phyloP scores from a whole-genome alignment of 352 stramenopile genomes.

The Pythium insidiosum region DNA sequence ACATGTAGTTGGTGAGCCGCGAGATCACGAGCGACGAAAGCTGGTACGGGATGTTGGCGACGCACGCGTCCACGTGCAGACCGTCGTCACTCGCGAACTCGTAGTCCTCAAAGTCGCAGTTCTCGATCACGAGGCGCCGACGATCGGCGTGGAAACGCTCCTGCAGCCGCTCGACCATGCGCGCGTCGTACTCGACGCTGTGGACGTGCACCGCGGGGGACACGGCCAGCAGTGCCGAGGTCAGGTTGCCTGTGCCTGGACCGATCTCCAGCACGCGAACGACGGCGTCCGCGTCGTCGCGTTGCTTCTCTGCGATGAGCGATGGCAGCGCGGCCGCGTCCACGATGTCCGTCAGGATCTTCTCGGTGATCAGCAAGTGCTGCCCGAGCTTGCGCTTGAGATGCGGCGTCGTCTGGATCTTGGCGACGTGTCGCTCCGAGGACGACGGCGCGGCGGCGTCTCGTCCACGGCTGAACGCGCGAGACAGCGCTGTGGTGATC shows the following conservation, averaged over 20 bases:
- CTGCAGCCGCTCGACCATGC: constrained; percentile 66
- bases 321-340: constrained; percentile 37
- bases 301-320: constrained; percentile 8
- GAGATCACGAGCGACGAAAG: constrained; percentile 79
- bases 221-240: constrained; percentile 53
- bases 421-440: constrained; percentile 46
- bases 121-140: constrained; percentile 23
- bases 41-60: constrained; percentile 86
- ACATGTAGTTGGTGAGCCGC: constrained; percentile 66
- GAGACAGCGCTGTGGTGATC: no score
- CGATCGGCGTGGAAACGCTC: constrained; percentile 37
- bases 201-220: constrained; percentile 42
- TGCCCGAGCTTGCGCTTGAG: constrained; percentile 81
- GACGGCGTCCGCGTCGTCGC: not conserved
- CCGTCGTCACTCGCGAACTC: constrained; percentile 13
- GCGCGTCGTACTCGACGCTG: constrained; percentile 65
- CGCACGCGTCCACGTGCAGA: constrained; percentile 49
- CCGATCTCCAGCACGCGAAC: constrained; percentile 80
- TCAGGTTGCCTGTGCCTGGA: constrained; percentile 81
- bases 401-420: constrained; percentile 46
- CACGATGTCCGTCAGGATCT: constrained; percentile 56
- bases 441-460: no score
- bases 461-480: constrained; percentile 1
- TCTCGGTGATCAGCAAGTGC: constrained; percentile 65
- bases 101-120: constrained; percentile 38